These are phyloP conservation scores for Tolypocladium cylindrosporum DNA, from an alignment of 2,329 filamentous ascomycete species.

Conservation along the genomic window DNA sequence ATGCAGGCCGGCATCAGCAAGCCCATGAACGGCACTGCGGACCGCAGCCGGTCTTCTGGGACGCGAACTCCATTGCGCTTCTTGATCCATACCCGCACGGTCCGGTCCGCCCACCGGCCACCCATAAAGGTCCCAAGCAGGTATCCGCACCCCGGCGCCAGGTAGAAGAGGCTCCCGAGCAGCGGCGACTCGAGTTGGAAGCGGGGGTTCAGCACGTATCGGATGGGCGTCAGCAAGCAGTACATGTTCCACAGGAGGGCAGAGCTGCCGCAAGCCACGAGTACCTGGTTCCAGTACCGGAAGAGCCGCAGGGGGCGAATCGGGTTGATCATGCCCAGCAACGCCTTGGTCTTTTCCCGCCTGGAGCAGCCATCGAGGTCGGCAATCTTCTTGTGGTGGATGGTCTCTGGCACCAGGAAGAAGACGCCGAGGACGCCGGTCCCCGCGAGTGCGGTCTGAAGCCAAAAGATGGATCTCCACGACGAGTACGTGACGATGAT, in stretches of 20 bases:
- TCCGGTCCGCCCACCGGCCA: constrained; percentile 60
- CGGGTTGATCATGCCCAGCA: constrained; percentile 58
- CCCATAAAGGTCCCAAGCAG: constrained; percentile 59
- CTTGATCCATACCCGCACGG: constrained; percentile 54
- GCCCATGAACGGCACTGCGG: constrained; percentile 46
- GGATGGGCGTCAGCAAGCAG: constrained; percentile 51
- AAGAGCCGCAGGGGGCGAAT: constrained; percentile 53
- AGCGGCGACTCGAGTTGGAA: constrained; percentile 59
- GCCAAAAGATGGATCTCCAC: constrained; percentile 71
- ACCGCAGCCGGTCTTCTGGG: constrained; percentile 58
- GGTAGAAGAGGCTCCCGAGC: constrained; percentile 59
- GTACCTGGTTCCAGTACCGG: constrained; percentile 57
- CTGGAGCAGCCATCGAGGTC: constrained; percentile 48
- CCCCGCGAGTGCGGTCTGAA: constrained; percentile 60
- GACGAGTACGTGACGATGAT: constrained; percentile 65
- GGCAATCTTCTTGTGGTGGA: constrained; percentile 51
- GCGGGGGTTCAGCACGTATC: constrained; percentile 64
- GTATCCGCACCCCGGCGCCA: constrained; percentile 63
- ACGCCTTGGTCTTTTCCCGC: constrained; percentile 37
- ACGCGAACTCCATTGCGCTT: constrained; percentile 49
- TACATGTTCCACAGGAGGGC: constrained; percentile 67
- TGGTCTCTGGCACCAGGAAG: constrained; percentile 64
- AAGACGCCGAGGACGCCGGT: constrained; percentile 48
- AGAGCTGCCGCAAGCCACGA: constrained; percentile 46
- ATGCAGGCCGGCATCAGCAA: constrained; percentile 51